Conservation (phyloP, 257 asterid genomes). For the Rehmannia glutinosa region DNA sequence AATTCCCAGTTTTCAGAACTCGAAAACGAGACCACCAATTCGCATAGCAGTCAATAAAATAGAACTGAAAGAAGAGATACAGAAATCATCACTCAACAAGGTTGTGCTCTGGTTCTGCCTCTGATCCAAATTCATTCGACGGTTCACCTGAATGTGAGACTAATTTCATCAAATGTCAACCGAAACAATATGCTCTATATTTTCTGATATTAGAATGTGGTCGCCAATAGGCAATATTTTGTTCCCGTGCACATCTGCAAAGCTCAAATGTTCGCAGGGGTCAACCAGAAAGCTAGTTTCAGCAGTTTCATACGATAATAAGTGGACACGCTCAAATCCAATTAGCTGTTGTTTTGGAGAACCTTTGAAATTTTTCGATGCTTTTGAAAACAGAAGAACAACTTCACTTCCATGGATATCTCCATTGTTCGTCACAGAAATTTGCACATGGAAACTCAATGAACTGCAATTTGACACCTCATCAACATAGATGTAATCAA, state of each 20-base stretch:
- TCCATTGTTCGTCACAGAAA: constrained; percentile 66
- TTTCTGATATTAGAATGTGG: constrained; percentile 49
- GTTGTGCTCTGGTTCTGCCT: too few relatives aligned
- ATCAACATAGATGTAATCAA: constrained; percentile 41
- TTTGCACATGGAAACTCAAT: constrained; percentile 43
- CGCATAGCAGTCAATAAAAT: background rate
- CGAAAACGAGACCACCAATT: background rate
- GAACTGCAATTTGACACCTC: constrained; percentile 47
- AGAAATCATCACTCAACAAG: background rate
- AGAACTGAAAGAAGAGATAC: background rate
- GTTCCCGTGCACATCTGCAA: constrained; percentile 61
- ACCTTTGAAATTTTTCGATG: constrained; percentile 25
- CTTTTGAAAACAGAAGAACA: constrained; percentile 56
- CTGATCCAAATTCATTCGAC: too few relatives aligned
- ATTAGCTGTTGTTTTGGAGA: constrained; percentile 62
- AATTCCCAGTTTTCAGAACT: background rate
- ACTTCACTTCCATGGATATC: constrained; percentile 59
- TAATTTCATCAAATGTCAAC: constrained; percentile 30
- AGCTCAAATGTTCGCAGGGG: constrained; percentile 84
- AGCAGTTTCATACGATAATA: constrained; percentile 12
- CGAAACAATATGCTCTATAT: constrained; percentile 47
- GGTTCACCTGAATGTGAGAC: too few relatives aligned
- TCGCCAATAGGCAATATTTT: constrained; percentile 68
- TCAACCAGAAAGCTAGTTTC: constrained; percentile 48
- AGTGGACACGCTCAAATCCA: constrained; percentile 66